Evolutionary conservation across 306 rosid species (phyloP), one percentile per base, ranked within the genome.

Genomic region (Dryas octopetala): DNA sequence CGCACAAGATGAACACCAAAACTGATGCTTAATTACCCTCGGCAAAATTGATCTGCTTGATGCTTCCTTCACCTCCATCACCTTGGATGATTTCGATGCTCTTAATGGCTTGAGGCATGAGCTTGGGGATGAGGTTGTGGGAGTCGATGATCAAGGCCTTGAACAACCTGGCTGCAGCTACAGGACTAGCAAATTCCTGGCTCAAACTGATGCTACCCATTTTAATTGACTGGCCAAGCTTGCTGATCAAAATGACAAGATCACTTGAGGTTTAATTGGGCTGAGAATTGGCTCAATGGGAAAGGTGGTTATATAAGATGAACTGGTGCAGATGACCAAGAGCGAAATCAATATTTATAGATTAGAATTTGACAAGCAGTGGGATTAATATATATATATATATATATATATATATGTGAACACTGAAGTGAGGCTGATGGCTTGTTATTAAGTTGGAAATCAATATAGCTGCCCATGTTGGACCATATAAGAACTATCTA

Each of bases 1-100:
- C 1, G 2, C 3, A 32, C 38, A 32, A 32, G 38, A 32, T 32
- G 23, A 23, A 23, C 23, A 23, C 23, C 23, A 23, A 23, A 23
- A 23, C 23, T 23, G 23, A 23, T 14, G 5, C 6, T 23, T 28
- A 0, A n/a, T 5, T 75, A 83, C 81, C 79, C 45, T 79, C 61
- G 12, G 80, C 78, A 43, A 79, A 79, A 45, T 68, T 83, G 75
- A 67, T 58, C 69, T 68, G 64, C 54, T 71, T 83, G 69, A 83
- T 79, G 72, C 75, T 70, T 61, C 86, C 86, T 9, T 17, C 71
- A 52, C 86, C 81, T 4, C 84, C 86, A 0, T 83, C 69, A 6
- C 84, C 86, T 2, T 79, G 63, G 50, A 76, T 52, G 60, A 83
- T 66, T 7, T 83, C 73, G 44, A 83, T 71, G 49, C 69, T 70